A percentile compares a stretch with the other conserved stretches of the same genome.
These are phyloP conservation scores for Fomitopsis serialis DNA, from an alignment of 768 basidiomycete species.

Conservation along the genomic window DNA sequence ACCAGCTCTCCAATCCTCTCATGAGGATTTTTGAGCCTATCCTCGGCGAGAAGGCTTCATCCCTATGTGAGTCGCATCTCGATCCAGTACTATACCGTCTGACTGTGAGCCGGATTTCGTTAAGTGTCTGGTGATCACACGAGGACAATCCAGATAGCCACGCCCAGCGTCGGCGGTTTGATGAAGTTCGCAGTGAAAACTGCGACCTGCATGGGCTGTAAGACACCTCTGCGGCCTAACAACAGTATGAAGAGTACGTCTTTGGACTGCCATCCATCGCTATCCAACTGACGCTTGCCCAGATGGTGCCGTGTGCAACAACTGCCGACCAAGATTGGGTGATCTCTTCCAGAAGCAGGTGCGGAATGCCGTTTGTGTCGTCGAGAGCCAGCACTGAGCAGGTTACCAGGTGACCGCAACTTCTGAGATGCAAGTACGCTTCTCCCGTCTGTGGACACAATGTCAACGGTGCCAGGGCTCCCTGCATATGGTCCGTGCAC, in stretches of 20 bases:
- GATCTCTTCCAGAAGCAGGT: constrained; percentile 94
- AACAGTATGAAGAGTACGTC: constrained; percentile 69
- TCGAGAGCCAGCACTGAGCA: too few species aligned
- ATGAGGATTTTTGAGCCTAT: constrained; percentile 99
- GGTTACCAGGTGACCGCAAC: constrained; percentile 39
- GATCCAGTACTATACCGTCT: neutral
- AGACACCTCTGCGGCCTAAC: constrained; percentile 74
- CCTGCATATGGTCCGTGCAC: constrained; percentile 72
- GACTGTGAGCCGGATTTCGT: constrained; percentile 5
- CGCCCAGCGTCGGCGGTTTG: constrained; percentile 90
- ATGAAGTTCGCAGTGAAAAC: constrained; percentile 99
- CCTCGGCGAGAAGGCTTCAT: constrained; percentile 84
- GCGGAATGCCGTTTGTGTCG: constrained; percentile 8
- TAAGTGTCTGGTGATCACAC: constrained; percentile 96
- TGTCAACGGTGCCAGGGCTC: constrained; percentile 99
- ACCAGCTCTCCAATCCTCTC: constrained; percentile 94
- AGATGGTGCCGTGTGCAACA: constrained; percentile 94
- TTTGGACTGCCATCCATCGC: too few species aligned
- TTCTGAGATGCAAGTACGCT: constrained; percentile 83
- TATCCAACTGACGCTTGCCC: too few species aligned
- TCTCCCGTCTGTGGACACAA: constrained; percentile 96
- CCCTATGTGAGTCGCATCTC: constrained; percentile 53
- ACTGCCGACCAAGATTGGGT: constrained; percentile 79
- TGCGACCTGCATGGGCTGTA: constrained; percentile 92
- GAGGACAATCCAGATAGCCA: constrained; percentile 91